phyloP scores from a whole-genome alignment of 768 basidiomycete genomes.

The Chalciporus piperatus region DNA sequence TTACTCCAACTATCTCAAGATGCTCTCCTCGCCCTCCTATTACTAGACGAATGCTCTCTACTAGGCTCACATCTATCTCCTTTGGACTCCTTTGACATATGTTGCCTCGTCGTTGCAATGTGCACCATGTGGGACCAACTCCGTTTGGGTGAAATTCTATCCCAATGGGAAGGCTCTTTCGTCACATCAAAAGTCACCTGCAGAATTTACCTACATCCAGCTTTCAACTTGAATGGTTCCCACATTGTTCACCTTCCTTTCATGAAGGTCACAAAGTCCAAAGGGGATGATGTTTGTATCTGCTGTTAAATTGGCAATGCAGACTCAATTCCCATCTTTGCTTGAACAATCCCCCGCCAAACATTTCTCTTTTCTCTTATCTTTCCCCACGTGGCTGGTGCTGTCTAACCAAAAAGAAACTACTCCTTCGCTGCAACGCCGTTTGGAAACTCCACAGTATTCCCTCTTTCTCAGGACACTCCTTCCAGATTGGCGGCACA shows the following conservation, averaged over 20 bases:
- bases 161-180: neutral
- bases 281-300: slow-evolving; percentile 34
- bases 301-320: slow-evolving; percentile 23
- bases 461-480: slow-evolving; percentile 25
- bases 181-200: fast-evolving
- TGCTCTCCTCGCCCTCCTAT: slow-evolving; percentile 21
- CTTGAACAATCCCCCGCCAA: neutral
- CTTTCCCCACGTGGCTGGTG: neutral
- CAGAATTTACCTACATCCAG: fast-evolving
- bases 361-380: slow-evolving; percentile 1
- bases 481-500: slow-evolving; percentile 35
- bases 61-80: neutral
- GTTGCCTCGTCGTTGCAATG: neutral
- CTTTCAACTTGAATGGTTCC: neutral
- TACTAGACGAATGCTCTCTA: slow-evolving; percentile 14
- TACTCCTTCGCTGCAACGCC: slow-evolving; percentile 25
- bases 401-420: slow-evolving; percentile 13
- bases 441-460: slow-evolving; percentile 16
- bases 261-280: slow-evolving; percentile 9
- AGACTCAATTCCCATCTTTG: slow-evolving; percentile 24
- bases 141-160: neutral
- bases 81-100: neutral
- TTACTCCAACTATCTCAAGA: neutral
- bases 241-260: slow-evolving; percentile 2
- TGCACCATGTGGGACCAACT: slow-evolving; percentile 3